Percentiles rank a stretch among this genome's conserved stretches.
These are phyloP conservation scores for Daphne laureola DNA, from an alignment of 441 rosid genomes.

Conservation along the genomic window DNA sequence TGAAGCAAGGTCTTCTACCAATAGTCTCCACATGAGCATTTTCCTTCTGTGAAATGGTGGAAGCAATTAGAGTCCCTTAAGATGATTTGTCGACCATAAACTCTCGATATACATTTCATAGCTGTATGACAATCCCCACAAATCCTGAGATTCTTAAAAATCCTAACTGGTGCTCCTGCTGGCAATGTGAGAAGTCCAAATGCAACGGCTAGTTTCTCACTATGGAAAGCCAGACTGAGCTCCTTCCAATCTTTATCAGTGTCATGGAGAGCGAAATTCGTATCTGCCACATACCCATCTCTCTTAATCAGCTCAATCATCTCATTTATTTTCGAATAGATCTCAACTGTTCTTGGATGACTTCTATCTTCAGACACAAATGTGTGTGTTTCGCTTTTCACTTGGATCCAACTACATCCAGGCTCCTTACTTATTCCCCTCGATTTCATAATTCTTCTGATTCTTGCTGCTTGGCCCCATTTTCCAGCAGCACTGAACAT, in stretches of 20 bases:
- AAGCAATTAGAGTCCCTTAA: slow-evolving; percentile 83
- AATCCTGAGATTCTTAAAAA: slow-evolving; percentile 79
- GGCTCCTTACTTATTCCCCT: slow-evolving; percentile 67
- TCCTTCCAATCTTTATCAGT: slow-evolving; percentile 64
- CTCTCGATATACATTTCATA: slow-evolving; percentile 56
- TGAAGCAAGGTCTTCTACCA: slow-evolving; percentile 37
- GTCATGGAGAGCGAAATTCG: slow-evolving; percentile 66
- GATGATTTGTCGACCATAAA: slow-evolving; percentile 50
- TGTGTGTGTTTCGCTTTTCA: slow-evolving; percentile 46
- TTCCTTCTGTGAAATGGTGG: slow-evolving; percentile 78
- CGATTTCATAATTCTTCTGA: slow-evolving; percentile 59
- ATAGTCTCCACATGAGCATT: slow-evolving; percentile 78
- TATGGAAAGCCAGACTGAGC: slow-evolving; percentile 75
- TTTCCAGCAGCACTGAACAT: slow-evolving; percentile 56
- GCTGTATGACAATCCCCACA: slow-evolving; percentile 84
- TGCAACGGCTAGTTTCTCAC: slow-evolving; percentile 82
- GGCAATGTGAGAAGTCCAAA: slow-evolving; percentile 58
- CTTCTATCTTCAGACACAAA: slow-evolving; percentile 74
- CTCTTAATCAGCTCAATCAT: slow-evolving; percentile 50
- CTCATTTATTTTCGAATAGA: slow-evolving; percentile 65
- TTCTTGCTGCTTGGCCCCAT: slow-evolving; percentile 66
- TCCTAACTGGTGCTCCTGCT: slow-evolving; percentile 51
- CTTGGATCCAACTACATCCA: slow-evolving; percentile 75
- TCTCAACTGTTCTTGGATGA: slow-evolving; percentile 50
- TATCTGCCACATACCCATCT: slow-evolving; percentile 72